Evolutionary conservation across 108 stramenopile species (phyloP), one percentile per base, ranked within the genome.

Genomic region (Fragilariopsis cylindrus): DNA sequence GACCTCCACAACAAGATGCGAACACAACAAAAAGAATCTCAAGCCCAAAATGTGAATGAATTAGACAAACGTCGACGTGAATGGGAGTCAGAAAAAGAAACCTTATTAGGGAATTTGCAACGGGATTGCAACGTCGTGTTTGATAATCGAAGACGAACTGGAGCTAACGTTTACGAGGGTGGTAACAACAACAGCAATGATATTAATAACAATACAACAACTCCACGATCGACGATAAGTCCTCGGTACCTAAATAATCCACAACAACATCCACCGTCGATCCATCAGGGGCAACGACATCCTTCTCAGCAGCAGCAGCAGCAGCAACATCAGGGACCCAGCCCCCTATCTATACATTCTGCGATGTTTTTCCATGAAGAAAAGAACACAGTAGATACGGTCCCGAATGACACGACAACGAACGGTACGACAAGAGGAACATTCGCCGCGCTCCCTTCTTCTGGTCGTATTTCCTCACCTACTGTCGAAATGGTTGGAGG

Each of bases 51-150:
- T 40, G 64, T 16, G 6, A 46, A 45, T 4, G 81, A 85, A 48
- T 45, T 82, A 42, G 47, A 67, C 12, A 60, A 44, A 58, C 42
- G 30, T 5, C 71, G 76, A 65, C 13, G 42, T 7, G 60, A 75
- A 47, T 81, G 75, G 75, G 78, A 81, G 62, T 50, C 52, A 3
- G 81, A 85, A 57, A 72, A 66, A 11, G 78, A 72, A 15, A 65
- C 52, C 0, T 30, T 85, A 40, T 19, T 85, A 19, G 49, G 68
- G 3, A 55, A 45, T 5, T 72, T 85, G 55, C 81, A 82, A 56
- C 71, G 72, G 58, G 85, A 81, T 12, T 82, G 77, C 72, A 85
- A 82, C 48, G 30, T 30, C 13, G 78, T 72, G 3, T 78, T 85
- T 53, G 80, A 78, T 5, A 64, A 49, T 12, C 68, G 65, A 18